Evolutionary conservation across 768 basidiomycete species (phyloP), one percentile per base, ranked within the genome.

Genomic region (Trametes maxima): DNA sequence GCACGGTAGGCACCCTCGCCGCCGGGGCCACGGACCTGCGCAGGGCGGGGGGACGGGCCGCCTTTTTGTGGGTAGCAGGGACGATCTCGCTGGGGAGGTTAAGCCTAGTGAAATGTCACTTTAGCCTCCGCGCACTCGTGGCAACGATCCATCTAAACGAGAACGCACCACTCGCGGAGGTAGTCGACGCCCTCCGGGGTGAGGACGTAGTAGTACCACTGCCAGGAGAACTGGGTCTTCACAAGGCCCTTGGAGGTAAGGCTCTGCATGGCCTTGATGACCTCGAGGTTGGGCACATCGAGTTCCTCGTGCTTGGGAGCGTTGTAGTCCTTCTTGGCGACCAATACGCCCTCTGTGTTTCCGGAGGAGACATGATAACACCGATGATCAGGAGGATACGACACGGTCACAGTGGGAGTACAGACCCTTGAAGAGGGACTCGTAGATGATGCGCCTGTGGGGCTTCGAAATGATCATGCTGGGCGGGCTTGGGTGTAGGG

Each of bases 151-250:
- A n/a, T 10, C 12, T 16, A 10, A 5, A 2, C 17, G 11, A 14
- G 21, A 1, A 74, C 80, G 68, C 67, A 84, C 82, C 89, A 95
- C 79, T 96, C 94, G 66, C 96, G 89, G 76, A 98, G 90, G 80
- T 91, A 96, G 69, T 96, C 94, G 66, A 98, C 89, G 72, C 97
- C 97, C 77, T 98, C 97, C 54, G 94, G 89, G 69, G 95, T 99
- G 72, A 99, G 84, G 72, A 87, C 85, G 80, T 98, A 99, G 81
- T 98, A 99, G 80, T 97, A 99, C 84, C 87, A 97, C 74, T 98
- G 95, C 97, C 97, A 99, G 50, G 91, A 94, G 84, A 98, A 98
- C 75, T 94, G 96, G 68, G 97, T 99, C 87, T 98, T 98, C 81
- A 98, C 94, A 77, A 82, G 87, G 58, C 96, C 95, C 70, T 78